A percentile compares a stretch with the other conserved stretches of the same genome.
These are phyloP conservation scores for Fusarium devonianum DNA, from an alignment of 2,329 filamentous ascomycete genomes.

Conservation along the genomic window DNA sequence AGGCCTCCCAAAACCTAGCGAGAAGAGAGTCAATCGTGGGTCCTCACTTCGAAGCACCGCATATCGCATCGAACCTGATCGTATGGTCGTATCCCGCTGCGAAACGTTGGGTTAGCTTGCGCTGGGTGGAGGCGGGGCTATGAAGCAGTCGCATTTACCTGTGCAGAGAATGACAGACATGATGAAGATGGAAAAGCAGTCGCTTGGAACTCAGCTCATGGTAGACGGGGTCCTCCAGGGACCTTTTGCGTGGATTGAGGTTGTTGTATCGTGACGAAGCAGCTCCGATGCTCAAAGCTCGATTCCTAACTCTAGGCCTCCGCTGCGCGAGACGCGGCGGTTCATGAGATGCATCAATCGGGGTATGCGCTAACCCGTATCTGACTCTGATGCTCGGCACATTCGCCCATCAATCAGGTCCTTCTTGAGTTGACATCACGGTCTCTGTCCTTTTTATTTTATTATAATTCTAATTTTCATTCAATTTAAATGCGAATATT, in stretches of 20 bases:
- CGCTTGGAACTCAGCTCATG: conserved; percentile 37
- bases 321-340: conserved; percentile 14
- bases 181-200: conserved; percentile 28
- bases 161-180: conserved; percentile 72
- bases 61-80: conserved; percentile 56
- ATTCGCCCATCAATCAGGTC: not conserved
- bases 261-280: conserved; percentile 16
- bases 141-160: conserved; percentile 51
- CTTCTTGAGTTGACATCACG: too few species aligned
- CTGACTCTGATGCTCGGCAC: not conserved
- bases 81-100: conserved; percentile 69
- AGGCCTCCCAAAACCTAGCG: conserved; percentile 92
- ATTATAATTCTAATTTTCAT: too few species aligned
- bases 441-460: too few species aligned
- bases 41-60: conserved; percentile 10
- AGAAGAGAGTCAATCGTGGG: conserved; percentile 21
- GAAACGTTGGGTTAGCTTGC: conserved; percentile 33
- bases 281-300: conserved; percentile 11
- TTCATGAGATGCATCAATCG: conserved; percentile 22
- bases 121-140: not conserved
- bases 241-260: conserved; percentile 19
- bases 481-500: too few species aligned
- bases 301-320: conserved; percentile 33
- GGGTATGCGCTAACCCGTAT: conserved; percentile 20
- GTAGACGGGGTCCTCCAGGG: conserved; percentile 28